Conservation (phyloP, 192 early-diverging fungal species). For the Coemansia sp. region DNA sequence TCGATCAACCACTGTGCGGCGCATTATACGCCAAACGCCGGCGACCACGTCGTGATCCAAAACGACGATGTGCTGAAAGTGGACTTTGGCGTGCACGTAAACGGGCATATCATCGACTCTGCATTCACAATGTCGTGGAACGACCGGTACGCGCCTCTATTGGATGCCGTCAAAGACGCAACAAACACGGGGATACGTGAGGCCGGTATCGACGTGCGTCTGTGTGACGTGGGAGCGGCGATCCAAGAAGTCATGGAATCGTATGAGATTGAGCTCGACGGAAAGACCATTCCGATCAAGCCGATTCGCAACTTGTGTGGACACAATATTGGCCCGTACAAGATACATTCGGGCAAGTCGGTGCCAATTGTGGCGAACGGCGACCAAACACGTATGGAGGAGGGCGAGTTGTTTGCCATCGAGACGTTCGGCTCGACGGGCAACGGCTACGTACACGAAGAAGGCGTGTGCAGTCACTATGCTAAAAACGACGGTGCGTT, state of each 20-base stretch:
- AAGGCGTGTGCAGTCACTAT: constrained; percentile 92
- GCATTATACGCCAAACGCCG: constrained; percentile 97
- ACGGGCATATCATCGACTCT: constrained; percentile 91
- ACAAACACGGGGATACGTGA: constrained; percentile 94
- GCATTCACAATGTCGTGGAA: constrained; percentile 94
- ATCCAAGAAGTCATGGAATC: constrained; percentile 99
- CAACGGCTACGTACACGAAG: constrained; percentile 83
- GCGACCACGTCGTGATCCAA: constrained; percentile 84
- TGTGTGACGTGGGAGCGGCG: constrained; percentile 93
- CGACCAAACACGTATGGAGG: constrained; percentile 94
- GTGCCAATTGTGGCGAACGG: constrained; percentile 90
- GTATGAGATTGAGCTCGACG: constrained; percentile 92
- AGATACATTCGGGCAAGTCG: constrained; percentile 91
- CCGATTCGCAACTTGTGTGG: constrained; percentile 96
- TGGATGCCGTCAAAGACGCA: constrained; percentile 88
- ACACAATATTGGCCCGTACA: constrained; percentile 89
- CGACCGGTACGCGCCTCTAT: constrained; percentile 80
- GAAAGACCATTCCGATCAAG: constrained; percentile 88
- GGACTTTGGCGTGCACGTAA: constrained; percentile 93
- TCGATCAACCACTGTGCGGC: constrained; percentile 95
- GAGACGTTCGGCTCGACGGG: constrained; percentile 98
- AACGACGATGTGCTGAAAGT: constrained; percentile 95
- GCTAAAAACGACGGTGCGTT: constrained; percentile 59
- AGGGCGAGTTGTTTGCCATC: constrained; percentile 92
- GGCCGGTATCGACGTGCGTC: constrained; percentile 95